Evolutionary conservation across 164 flowering plant genomes (phyloP), one percentile per base, ranked within the genome.

Genomic region (Santalum album): DNA sequence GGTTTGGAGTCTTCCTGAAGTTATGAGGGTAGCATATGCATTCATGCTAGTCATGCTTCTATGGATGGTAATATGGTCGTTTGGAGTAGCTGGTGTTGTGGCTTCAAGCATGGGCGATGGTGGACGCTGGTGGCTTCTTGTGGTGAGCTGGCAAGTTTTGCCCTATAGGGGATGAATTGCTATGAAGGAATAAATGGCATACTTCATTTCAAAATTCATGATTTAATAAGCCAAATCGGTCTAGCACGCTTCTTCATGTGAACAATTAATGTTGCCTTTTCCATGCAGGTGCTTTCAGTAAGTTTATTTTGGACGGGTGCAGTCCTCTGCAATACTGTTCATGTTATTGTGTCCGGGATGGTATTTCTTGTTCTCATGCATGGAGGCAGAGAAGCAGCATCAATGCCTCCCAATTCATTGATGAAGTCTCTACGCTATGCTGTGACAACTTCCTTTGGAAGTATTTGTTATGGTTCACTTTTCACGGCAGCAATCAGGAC

Each of bases 271-370:
- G 64, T 34, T 64, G 12, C 42, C 49, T 43, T 57, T 59, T 67
- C 12, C 19, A 24, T 74, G 66, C 86, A 89, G 99, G 84, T 81
- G 22, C 81, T 92, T 35, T 92, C 97, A n/a, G 71, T 89, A 47
- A 92, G 99, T 73, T 81, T 92, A 66, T 92, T 92, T 69, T 92
- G 99, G 99, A 87, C 97, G 5, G 99, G 97, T 55, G 99, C 99
- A 18, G 97, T 92, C 57, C 79, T 92, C 24, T 92, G 99, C 62
- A 92, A 92, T 58, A 80, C 83, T 15, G 90, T 92, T 48, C 99
- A 92, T 75, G 99, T 92, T 52, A 79, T 87, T 40, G 92, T 87
- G 12, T 89, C 99, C 48, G 99, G 99, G n/a, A 77, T 86, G 82
- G 97, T 92, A 64, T 87, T 83, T 69, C 97, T 82, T 61, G 95